phyloP scores from a whole-genome alignment of 306 rosid species.

The Malus domestica region ASM211411v1 NC_041798.1:10949501-10950000 shows the following conservation, averaged over 20 bases:
- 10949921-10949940: neutral
- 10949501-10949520: neutral
- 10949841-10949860: neutral
- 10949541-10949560: no score
- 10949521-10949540: no score
- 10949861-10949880: neutral
- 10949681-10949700: neutral
- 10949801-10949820: neutral
- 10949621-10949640: constrained; percentile 55
- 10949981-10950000: no score
- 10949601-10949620: constrained; percentile 81
- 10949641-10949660: neutral
- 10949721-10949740: neutral
- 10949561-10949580: neutral
- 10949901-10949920: neutral
- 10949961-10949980: no score
- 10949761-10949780: neutral
- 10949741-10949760: neutral
- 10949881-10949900: neutral
- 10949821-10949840: neutral
- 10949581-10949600: neutral
- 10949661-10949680: neutral
- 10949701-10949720: neutral
- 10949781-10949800: neutral
- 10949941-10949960: no score